Percentiles rank a stretch among this genome's conserved stretches.
phyloP scores from a whole-genome alignment of 2,329 filamentous ascomycete genomes.

The Alternaria infectoria region DNA sequence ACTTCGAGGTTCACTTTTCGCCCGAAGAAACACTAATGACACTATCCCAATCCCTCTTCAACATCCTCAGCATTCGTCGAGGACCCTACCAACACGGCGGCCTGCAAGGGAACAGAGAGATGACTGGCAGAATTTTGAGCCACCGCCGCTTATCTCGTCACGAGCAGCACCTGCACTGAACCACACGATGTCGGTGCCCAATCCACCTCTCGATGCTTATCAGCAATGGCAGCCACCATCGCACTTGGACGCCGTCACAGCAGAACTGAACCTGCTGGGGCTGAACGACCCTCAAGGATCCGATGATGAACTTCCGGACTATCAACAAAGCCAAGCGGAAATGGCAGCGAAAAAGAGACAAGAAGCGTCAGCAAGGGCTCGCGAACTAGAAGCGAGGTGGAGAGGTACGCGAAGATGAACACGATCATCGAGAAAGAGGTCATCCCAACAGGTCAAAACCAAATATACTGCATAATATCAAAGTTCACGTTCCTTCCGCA shows the following conservation, averaged over 20 bases:
- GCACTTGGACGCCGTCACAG: slow-evolving; percentile 34
- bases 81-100: slow-evolving; percentile 12
- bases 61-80: slow-evolving; percentile 17
- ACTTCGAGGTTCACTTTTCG: slow-evolving; percentile 45
- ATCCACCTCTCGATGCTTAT: slow-evolving; percentile 10
- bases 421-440: neutral
- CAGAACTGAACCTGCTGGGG: slow-evolving; percentile 40
- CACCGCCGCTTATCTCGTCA: slow-evolving; percentile 17
- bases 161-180: slow-evolving; percentile 18
- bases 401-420: slow-evolving; percentile 21
- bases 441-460: neutral
- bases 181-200: slow-evolving; percentile 8
- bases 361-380: slow-evolving; percentile 52
- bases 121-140: slow-evolving; percentile 39
- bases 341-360: slow-evolving; percentile 48
- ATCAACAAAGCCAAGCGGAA: slow-evolving; percentile 56
- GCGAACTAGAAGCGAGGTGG: slow-evolving; percentile 55
- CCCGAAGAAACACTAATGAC: slow-evolving; percentile 34
- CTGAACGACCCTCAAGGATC: slow-evolving; percentile 39
- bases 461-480: neutral
- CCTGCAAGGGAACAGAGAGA: slow-evolving; percentile 11
- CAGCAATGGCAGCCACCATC: slow-evolving; percentile 22
- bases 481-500: neutral
- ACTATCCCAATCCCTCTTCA: slow-evolving; percentile 33
- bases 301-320: slow-evolving; percentile 53